Percentiles rank a stretch among this genome's conserved stretches.
phyloP scores from a whole-genome alignment of 805 yeast species.

The Schwanniomyces pseudopolymorphus region DNA sequence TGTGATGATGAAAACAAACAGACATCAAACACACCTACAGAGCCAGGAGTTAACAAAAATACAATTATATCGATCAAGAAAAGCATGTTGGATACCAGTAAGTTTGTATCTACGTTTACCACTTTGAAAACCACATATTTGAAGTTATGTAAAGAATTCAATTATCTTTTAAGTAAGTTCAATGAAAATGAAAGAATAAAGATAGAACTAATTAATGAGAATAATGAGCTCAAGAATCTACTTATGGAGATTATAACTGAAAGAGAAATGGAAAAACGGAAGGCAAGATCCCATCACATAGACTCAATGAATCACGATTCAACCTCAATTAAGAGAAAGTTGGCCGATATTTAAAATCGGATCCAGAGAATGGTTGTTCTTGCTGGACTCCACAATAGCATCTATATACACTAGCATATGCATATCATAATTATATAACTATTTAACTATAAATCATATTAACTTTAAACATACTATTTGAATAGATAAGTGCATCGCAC shows the following conservation, averaged over 20 bases:
- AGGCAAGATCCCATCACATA: slow-evolving; percentile 1
- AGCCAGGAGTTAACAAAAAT: slow-evolving; percentile 5
- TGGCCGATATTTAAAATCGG: not conserved
- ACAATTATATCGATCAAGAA: slow-evolving; percentile 19
- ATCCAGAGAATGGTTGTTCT: not conserved
- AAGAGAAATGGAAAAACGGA: slow-evolving; percentile 12
- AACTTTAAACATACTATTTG: not conserved
- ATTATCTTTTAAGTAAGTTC: slow-evolving; percentile 32
- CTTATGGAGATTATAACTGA: slow-evolving; percentile 29
- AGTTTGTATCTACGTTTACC: slow-evolving; percentile 30
- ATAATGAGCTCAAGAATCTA: slow-evolving; percentile 29
- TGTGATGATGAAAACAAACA: slow-evolving; percentile 6
- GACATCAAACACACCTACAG: not conserved
- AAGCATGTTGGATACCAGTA: slow-evolving; percentile 24
- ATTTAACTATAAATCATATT: not conserved
- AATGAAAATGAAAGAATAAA: slow-evolving; percentile 36
- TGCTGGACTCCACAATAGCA: not conserved
- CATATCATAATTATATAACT: not conserved
- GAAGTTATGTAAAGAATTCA: slow-evolving; percentile 39
- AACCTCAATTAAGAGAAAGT: not conserved
- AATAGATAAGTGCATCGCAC: not conserved
- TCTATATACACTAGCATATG: not conserved
- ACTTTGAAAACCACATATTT: slow-evolving; percentile 33
- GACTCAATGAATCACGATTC: not conserved
- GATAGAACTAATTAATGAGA: slow-evolving; percentile 35